A percentile compares a stretch with the other conserved stretches of the same genome.
Conservation (phyloP, 257 asterid species). For the Euphrasia confusa region DNA sequence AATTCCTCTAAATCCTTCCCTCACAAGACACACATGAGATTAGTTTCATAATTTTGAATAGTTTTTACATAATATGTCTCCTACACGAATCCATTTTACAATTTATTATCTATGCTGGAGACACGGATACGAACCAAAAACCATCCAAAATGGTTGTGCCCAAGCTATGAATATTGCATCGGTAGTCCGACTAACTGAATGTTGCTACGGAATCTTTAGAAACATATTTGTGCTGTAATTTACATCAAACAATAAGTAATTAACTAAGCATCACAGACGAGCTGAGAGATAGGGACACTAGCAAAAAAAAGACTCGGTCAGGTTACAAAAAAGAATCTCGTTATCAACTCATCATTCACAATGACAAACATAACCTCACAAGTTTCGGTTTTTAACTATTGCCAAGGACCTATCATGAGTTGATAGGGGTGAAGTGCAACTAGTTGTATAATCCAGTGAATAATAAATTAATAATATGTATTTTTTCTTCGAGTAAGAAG, state of each 20-base stretch:
- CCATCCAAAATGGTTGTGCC: slow-evolving; percentile 8
- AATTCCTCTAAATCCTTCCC: too few relatives aligned
- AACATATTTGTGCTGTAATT: slow-evolving; percentile 55
- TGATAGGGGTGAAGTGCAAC: neutral
- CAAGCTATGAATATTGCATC: slow-evolving; percentile 13
- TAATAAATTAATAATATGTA: too few relatives aligned
- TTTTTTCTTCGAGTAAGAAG: neutral
- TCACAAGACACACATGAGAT: too few relatives aligned
- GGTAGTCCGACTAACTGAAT: slow-evolving; percentile 34
- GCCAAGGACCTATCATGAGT: too few relatives aligned
- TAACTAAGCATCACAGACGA: too few relatives aligned
- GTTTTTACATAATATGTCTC: too few relatives aligned
- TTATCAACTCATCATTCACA: neutral
- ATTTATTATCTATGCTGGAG: too few relatives aligned
- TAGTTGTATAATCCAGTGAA: neutral
- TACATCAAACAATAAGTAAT: neutral
- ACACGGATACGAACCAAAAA: neutral
- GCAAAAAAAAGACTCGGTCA: slow-evolving; percentile 15
- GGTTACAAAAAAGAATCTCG: neutral
- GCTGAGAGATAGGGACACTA: too few relatives aligned
- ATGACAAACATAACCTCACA: too few relatives aligned
- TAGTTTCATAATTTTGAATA: too few relatives aligned
- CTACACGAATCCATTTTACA: too few relatives aligned
- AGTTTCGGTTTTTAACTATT: too few relatives aligned
- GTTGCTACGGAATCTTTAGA: slow-evolving; percentile 40